phyloP scores from a whole-genome alignment of 116 monocot species.

The Dioscorea cayenensis region DNA sequence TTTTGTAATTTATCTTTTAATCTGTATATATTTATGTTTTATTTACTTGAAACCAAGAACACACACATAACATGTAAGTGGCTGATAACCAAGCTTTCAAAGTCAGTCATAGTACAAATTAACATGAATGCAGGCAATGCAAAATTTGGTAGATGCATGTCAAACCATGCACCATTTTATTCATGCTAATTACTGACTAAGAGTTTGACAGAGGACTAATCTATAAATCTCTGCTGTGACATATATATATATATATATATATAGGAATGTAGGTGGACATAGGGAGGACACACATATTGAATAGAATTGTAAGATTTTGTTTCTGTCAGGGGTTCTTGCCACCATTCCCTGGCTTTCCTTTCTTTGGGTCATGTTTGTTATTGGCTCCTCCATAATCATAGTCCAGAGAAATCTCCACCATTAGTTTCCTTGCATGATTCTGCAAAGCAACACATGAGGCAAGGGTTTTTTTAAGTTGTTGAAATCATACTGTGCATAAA shows the following conservation, averaged over 20 bases:
- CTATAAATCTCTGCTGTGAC: not conserved
- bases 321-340: constrained; percentile 20
- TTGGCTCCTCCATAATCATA: constrained; percentile 48
- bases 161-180: not conserved
- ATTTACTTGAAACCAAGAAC: too few relatives aligned
- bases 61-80: too few relatives aligned
- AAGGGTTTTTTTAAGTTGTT: too few relatives aligned
- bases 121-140: too few relatives aligned
- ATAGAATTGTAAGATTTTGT: not conserved
- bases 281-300: not conserved
- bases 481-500: too few relatives aligned
- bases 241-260: not conserved
- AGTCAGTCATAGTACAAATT: too few relatives aligned
- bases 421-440: constrained; percentile 25
- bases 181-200: not conserved
- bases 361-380: constrained; percentile 31
- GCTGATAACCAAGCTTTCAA: too few relatives aligned
- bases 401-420: constrained; percentile 30
- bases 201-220: not conserved
- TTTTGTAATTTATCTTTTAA: too few relatives aligned
- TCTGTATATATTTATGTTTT: too few relatives aligned
- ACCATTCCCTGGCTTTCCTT: constrained; percentile 30
- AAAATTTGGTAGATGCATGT: not conserved
- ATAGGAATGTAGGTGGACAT: not conserved
- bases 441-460: constrained; percentile 1